These are phyloP conservation scores for Plasmodium gonderi DNA, from an alignment of 169 alveolate species.

Conservation along the genomic window DNA sequence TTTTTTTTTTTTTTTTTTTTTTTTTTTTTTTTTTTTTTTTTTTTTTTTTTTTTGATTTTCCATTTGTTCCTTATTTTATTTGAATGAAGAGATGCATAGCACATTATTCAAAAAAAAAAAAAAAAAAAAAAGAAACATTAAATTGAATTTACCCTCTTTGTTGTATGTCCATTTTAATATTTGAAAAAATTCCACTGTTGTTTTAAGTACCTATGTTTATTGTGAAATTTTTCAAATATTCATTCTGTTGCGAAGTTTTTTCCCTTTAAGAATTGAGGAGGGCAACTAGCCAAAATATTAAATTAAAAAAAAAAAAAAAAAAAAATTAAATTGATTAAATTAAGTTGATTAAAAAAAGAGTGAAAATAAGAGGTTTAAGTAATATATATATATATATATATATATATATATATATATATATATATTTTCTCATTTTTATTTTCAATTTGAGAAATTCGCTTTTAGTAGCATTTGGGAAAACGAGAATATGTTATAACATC, in stretches of 20 bases:
- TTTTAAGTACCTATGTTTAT: not conserved
- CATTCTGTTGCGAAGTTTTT: slow-evolving; percentile 1
- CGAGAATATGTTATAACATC: not conserved
- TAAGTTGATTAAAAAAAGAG: not conserved
- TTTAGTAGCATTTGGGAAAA: not conserved
- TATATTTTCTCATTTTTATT: not conserved
- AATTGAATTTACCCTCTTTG: not conserved
- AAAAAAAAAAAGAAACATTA: slow-evolving; percentile 10
- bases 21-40: not conserved
- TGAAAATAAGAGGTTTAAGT: not conserved
- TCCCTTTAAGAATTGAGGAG: slow-evolving; percentile 2
- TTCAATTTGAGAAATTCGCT: not conserved
- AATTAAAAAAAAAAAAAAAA: not conserved
- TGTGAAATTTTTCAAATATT: not conserved
- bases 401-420: not conserved
- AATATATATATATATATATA: not conserved
- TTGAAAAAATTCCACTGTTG: slow-evolving; percentile 19
- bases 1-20: not conserved
- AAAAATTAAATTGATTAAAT: not conserved
- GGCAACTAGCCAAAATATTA: slow-evolving; percentile 27
- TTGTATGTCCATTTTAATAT: not conserved
- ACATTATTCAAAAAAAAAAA: not conserved
- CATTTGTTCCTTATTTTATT: no score
- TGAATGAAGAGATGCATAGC: not conserved
- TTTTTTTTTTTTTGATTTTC: not conserved